Percentiles rank a stretch among this genome's conserved stretches.
These are phyloP conservation scores for Vanrija sp. DNA, from an alignment of 1,284 basidiomycete genomes.

Conservation along the genomic window DNA sequence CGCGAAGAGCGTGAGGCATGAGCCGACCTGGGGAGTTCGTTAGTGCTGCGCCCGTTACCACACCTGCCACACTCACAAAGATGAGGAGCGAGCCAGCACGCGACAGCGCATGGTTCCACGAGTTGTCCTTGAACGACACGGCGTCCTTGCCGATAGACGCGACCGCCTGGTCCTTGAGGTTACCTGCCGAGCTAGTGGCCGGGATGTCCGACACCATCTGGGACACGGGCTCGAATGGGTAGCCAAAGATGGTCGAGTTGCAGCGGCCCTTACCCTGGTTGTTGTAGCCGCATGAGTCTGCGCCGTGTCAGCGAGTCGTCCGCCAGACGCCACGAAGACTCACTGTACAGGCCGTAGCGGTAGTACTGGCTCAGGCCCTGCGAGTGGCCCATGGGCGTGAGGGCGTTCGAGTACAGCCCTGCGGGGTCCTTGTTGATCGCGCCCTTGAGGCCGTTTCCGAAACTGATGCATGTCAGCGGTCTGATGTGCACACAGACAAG, in stretches of 20 bases:
- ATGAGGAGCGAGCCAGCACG: conserved; percentile 38
- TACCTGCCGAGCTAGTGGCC: conserved; percentile 31
- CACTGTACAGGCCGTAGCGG: conserved; percentile 46
- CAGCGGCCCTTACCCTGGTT: conserved; percentile 38
- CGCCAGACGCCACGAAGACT: conserved; percentile 11
- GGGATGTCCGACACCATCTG: conserved; percentile 36
- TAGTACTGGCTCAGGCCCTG: conserved; percentile 44
- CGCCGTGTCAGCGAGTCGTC: not conserved
- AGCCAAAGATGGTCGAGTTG: conserved; percentile 43
- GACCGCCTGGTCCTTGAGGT: conserved; percentile 18
- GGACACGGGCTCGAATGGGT: conserved; percentile 41
- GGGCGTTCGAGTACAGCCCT: conserved; percentile 30
- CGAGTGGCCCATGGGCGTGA: conserved; percentile 27
- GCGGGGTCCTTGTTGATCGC: conserved; percentile 7
- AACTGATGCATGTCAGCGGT: conserved; percentile 13
- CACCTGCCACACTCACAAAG: conserved; percentile 34
- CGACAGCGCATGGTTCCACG: conserved; percentile 33
- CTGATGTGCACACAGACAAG: not conserved
- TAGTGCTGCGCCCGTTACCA: not conserved
- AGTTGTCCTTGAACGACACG: conserved; percentile 33
- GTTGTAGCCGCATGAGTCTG: conserved; percentile 44
- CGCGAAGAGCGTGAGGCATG: conserved; percentile 31
- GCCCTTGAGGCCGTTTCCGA: conserved; percentile 26
- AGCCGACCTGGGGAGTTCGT: conserved; percentile 31
- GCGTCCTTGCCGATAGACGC: conserved; percentile 15